Conservation (phyloP, 2,329 filamentous ascomycete genomes). For the Botrytis porri region DNA sequence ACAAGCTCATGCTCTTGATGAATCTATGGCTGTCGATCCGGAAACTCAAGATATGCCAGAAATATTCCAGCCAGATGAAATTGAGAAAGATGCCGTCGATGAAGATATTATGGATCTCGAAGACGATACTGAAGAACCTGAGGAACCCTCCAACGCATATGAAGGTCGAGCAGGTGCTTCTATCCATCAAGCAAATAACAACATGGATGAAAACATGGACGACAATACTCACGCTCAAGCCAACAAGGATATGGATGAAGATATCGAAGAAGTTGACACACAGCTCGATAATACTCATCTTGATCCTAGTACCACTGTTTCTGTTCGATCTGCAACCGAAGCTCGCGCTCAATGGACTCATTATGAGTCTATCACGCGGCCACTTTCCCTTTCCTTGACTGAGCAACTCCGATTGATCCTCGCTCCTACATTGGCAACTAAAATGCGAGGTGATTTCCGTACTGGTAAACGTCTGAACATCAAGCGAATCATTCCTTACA, state of each 20-base stretch:
- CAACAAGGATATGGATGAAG: conserved; percentile 39
- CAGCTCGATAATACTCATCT: conserved; percentile 75
- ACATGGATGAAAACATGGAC: conserved; percentile 48
- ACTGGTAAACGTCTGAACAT: conserved; percentile 98
- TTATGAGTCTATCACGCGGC: conserved; percentile 80
- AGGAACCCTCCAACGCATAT: conserved; percentile 48
- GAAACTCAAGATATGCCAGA: conserved; percentile 60
- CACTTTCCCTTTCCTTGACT: conserved; percentile 82
- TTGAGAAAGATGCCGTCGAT: conserved; percentile 46
- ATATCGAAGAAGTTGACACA: conserved; percentile 42
- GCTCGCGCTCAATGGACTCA: conserved; percentile 78
- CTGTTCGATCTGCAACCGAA: conserved; percentile 46
- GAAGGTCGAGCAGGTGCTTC: conserved; percentile 59
- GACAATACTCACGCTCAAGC: conserved; percentile 46
- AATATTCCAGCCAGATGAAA: conserved; percentile 42
- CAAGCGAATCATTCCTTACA: conserved; percentile 99
- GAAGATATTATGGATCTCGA: conserved; percentile 44
- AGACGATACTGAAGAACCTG: conserved; percentile 42
- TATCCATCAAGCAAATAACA: conserved; percentile 45
- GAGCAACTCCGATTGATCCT: conserved; percentile 95
- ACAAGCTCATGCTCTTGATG: conserved; percentile 79
- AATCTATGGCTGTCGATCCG: conserved; percentile 81
- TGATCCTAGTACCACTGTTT: conserved; percentile 30
- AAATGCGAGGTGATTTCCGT: conserved; percentile 93
- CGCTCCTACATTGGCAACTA: conserved; percentile 89